Base-by-base conservation (phyloP, 768 basidiomycete genomes). In the Trametopsis cervina region DNA sequence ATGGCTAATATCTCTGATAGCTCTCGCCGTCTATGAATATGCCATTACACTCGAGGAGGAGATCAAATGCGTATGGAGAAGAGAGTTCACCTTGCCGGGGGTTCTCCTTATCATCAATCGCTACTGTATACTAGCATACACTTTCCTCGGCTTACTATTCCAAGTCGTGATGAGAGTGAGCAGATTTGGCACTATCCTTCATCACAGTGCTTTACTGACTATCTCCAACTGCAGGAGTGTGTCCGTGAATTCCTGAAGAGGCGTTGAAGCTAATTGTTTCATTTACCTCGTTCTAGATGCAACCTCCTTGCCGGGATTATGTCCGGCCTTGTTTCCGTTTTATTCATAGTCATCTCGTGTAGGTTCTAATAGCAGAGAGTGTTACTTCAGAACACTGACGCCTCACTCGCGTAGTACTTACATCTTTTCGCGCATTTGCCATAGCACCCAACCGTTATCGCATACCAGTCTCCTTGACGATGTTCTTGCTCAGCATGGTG, bases 381-480 rank as follows among this genome's bases (percentile, higher is more conserved):
- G n/a, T n/a, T n/a, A n/a, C n/a, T n/a, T n/a, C 18, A 23, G 21
- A 11, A 12, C 11, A 43, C 18, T 43, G 42, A 9, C 24, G 22
- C 42, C 15, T 7, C 29, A 7, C 7, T 33, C 9, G 29, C 15
- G 15, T 39, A 46, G 45, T 39, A 12, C 37, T 46, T 22, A 20
- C 45, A 12, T 12, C 45, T 5, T 24, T 46, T 13, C 45, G 45
- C 23, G 45, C 45, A 5, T 46, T 36, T 25, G 45, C 45, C 10
- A 22, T 46, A 15, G 7, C 22, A 11, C 17, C 12, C 17, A 7
- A 24, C 4, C 9, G 17, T 23, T 17, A 33, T 33, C 29, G 29
- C 29, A 33, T 37, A 21, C 23, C 9, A 10, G 36, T 37, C 5
- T 27, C 33, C 7, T 12, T 46, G 13, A 21, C 45, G 4, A 38